Evolutionary conservation across 495 filamentous ascomycete genomes (phyloP).

Genomic region (Sphaerosporella brunnea): DNA sequence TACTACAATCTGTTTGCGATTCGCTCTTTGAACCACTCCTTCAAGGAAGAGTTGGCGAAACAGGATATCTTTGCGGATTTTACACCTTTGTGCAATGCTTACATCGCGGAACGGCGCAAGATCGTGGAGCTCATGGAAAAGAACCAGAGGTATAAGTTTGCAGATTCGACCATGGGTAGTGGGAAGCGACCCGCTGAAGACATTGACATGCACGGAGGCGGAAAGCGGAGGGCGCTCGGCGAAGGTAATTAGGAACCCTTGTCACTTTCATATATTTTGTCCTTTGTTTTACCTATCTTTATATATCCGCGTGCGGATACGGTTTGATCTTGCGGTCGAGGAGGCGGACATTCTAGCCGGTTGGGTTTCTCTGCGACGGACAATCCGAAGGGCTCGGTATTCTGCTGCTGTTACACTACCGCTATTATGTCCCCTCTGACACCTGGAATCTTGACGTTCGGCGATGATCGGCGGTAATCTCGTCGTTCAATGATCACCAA

Average conservation of each 20-base stretch:
- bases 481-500: neutral
- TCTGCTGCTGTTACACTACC: constrained; percentile 7
- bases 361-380: constrained; percentile 4
- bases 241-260: constrained; percentile 22
- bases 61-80: constrained; percentile 19
- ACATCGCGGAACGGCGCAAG: neutral
- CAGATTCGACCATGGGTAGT: constrained; percentile 5
- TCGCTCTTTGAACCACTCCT: constrained; percentile 20
- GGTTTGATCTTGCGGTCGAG: constrained; percentile 3
- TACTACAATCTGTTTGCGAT: constrained; percentile 24
- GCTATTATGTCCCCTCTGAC: constrained; percentile 5
- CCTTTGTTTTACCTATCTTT: constrained; percentile 4
- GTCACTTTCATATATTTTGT: constrained; percentile 10
- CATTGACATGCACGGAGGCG: constrained; percentile 15
- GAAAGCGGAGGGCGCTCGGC: constrained; percentile 16
- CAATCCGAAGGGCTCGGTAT: constrained; percentile 8
- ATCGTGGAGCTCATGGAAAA: constrained; percentile 1
- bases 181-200: constrained; percentile 15
- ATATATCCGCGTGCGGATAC: neutral
- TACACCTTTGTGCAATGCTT: constrained; percentile 8
- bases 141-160: constrained; percentile 9
- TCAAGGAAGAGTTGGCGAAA: constrained; percentile 16
- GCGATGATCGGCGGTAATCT: constrained; percentile 3
- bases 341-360: constrained; percentile 7
- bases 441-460: constrained; percentile 2